Evolutionary conservation across 1,284 basidiomycete genomes (phyloP).

Genomic region (Sporisorium sorghi): DNA sequence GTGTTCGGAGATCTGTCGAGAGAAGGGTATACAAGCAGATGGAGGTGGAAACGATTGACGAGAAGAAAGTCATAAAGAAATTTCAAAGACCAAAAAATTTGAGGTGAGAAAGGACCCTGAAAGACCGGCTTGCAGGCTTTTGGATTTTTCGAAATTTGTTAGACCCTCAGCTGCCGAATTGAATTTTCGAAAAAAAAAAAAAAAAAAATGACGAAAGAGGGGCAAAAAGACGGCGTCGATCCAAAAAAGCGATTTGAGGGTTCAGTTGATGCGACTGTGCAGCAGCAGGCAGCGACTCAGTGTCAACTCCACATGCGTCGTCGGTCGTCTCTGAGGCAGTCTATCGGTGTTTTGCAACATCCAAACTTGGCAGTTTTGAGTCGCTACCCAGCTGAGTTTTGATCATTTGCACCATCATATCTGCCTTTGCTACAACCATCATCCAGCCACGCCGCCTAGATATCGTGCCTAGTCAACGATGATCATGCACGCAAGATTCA

Average conservation of each 20-base stretch:
- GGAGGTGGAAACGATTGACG: background rate
- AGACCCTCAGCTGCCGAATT: background rate
- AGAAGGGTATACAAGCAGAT: conserved; percentile 10
- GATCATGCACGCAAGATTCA: conserved; percentile 26
- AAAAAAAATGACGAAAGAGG: background rate
- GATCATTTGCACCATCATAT: background rate
- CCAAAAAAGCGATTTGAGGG: conserved; percentile 7
- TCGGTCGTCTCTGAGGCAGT: conserved; percentile 10
- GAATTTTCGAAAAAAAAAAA: background rate
- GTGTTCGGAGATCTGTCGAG: background rate
- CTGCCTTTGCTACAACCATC: background rate
- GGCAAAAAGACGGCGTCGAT: conserved; percentile 3
- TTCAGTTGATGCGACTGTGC: background rate
- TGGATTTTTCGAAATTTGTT: conserved; percentile 4
- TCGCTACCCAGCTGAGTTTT: conserved; percentile 5
- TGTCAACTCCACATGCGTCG: conserved; percentile 35
- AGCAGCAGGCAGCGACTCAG: background rate
- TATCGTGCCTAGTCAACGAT: background rate
- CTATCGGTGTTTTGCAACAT: conserved; percentile 13
- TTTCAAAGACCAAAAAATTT: background rate
- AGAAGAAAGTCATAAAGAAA: conserved; percentile 7
- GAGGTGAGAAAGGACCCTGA: conserved; percentile 2
- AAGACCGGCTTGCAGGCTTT: background rate
- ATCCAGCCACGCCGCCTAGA: background rate
- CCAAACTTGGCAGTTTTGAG: conserved; percentile 21